phyloP scores from a whole-genome alignment of 192 early-diverging fungal species.

The Funneliformis mosseae region DNA sequence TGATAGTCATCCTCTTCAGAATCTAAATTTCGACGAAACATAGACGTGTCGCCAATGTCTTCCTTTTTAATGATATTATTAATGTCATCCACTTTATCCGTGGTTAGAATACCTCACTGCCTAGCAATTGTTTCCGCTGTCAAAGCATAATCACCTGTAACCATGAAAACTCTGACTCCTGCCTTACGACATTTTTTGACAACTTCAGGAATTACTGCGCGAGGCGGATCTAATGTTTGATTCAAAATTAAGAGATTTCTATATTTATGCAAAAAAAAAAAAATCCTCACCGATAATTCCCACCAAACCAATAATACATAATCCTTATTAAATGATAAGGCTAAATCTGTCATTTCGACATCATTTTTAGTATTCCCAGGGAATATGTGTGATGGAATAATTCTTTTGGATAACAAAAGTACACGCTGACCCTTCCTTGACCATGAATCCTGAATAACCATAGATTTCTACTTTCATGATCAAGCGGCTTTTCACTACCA shows the following conservation, averaged over 20 bases:
- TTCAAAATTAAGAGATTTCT: neutral
- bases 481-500: slow-evolving; percentile 49
- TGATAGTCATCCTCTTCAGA: neutral
- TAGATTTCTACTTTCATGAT: slow-evolving; percentile 34
- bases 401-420: slow-evolving; percentile 41
- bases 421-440: slow-evolving; percentile 61
- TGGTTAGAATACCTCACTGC: slow-evolving; percentile 72
- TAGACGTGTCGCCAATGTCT: slow-evolving; percentile 7
- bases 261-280: neutral
- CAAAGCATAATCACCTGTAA: slow-evolving; percentile 77
- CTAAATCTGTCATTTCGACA: slow-evolving; percentile 36
- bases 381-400: neutral
- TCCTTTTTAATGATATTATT: slow-evolving; percentile 39
- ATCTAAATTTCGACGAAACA: neutral
- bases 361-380: slow-evolving; percentile 17
- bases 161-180: slow-evolving; percentile 80
- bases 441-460: slow-evolving; percentile 56
- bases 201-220: slow-evolving; percentile 65
- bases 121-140: slow-evolving; percentile 83
- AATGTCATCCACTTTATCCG: slow-evolving; percentile 35
- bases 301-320: slow-evolving; percentile 74
- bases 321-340: slow-evolving; percentile 36
- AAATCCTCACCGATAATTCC: slow-evolving; percentile 55
- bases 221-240: slow-evolving; percentile 68
- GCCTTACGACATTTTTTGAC: slow-evolving; percentile 64